Conservation (phyloP, 106 monocot species). For the Dendrobium officinale region DNA sequence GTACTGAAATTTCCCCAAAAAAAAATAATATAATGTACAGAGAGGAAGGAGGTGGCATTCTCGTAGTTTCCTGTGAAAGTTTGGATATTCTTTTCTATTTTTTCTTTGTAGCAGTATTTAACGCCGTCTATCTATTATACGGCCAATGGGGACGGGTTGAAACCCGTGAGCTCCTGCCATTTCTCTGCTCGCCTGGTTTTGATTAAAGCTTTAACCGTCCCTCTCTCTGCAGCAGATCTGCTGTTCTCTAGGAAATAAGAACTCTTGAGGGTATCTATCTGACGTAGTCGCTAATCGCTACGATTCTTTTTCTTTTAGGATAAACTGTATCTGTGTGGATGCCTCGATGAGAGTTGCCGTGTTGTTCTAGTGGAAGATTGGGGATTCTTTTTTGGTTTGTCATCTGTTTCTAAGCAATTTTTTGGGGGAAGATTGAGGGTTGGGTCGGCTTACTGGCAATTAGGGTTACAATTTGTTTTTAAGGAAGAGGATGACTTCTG, state of each 20-base stretch:
- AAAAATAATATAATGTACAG: too few species aligned
- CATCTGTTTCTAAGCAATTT: not conserved
- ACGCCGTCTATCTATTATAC: not conserved
- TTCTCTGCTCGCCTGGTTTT: not conserved
- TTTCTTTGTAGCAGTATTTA: not conserved
- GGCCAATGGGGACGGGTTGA: not conserved
- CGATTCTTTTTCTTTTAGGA: not conserved
- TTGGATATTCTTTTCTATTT: not conserved
- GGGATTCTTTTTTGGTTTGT: not conserved
- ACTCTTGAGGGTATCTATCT: not conserved
- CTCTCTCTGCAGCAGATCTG: not conserved
- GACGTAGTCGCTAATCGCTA: not conserved
- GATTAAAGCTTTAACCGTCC: not conserved
- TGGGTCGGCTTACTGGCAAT: not conserved
- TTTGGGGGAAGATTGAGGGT: not conserved
- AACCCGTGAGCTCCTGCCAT: not conserved
- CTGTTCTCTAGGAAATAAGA: not conserved
- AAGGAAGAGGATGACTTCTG: slow-evolving; percentile 12
- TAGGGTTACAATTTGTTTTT: not conserved
- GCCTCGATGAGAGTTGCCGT: not conserved
- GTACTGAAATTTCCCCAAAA: too few species aligned
- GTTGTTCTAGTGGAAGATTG: not conserved
- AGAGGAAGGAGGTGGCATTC: not conserved
- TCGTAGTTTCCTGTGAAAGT: too few species aligned
- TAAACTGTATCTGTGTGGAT: not conserved